These are phyloP conservation scores for Tripidium arundinaceum DNA, from an alignment of 202 grass and related monocot species.

Conservation along the genomic window DNA sequence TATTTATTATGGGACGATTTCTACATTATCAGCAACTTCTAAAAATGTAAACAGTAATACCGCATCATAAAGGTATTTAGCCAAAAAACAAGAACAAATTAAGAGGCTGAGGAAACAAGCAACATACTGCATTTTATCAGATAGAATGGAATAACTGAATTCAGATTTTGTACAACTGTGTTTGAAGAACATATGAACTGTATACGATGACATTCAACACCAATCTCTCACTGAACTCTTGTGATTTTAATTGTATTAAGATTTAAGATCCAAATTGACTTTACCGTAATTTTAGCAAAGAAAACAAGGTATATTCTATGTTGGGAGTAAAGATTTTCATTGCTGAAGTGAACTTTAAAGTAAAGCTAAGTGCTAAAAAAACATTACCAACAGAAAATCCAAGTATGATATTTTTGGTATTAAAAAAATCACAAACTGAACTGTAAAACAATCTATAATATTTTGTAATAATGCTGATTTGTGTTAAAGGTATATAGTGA, in stretches of 20 bases:
- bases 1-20: neutral
- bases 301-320: no score
- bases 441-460: neutral
- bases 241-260: no score
- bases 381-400: no score
- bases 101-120: neutral
- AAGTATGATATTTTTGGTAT: no score
- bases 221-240: no score
- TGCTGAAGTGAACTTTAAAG: no score
- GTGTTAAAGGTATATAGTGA: neutral
- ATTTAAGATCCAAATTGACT: neutral
- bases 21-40: conserved; percentile 5
- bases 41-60: conserved; percentile 5
- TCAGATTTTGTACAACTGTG: conserved; percentile 2
- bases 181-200: conserved; percentile 9
- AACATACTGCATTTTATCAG: conserved; percentile 9
- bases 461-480: neutral
- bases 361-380: no score
- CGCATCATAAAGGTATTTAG: conserved; percentile 4
- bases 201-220: neutral
- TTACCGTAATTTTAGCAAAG: no score
- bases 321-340: no score
- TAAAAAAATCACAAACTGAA: no score
- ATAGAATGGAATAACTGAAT: neutral
- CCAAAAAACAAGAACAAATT: conserved; percentile 24